Evolutionary conservation across 768 basidiomycete genomes (phyloP), one percentile per base, ranked within the genome.

Genomic region (Multifurca ochricompacta): DNA sequence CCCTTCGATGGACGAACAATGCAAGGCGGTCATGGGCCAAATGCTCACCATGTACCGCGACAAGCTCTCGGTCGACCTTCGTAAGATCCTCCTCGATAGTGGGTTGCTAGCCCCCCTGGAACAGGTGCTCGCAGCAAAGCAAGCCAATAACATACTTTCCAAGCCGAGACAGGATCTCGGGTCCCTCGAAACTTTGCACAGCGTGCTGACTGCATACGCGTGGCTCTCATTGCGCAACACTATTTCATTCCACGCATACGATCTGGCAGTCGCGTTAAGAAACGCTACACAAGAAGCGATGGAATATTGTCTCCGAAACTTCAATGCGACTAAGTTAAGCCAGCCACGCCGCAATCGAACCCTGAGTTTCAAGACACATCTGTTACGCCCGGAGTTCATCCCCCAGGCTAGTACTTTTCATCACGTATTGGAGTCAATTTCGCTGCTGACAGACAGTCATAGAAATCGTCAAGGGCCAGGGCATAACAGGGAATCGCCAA

Each of bases 211-310:
- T 13, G 61, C 86, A 19, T 97, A 97, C 68, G 71, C 91, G 45
- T 99, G 95, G 95, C 73, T 93, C 59, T 74, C 76, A 18, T 83
- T 80, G 66, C 83, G 93, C 35, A 74, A 80, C 54, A 74, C 80
- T 0, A 73, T 90, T 48, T 73, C 82, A 7, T 97, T 87, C 66
- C 68, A 77, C 4, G 74, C 85, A n/a, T 70, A 75, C 30, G 65
- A 70, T 6, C 67, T 70, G 25, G 85, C 82, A 1, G 59, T 67
- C 11, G 69, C 64, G 14, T 62, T 90, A 41, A 89, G 91, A 65
- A 64, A 64, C 11, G 70, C 84, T 25, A 71, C 83, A 6, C 90
- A 95, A 69, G 63, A 64, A 32, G 82, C 75, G 13, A 74, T 94
- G 63, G 83, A 90, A 45, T 83, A 80, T 74, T 73, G 70, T 55